Percentiles rank a stretch among this genome's conserved stretches.
Conservation (phyloP, 805 yeast genomes). For the Candida chauliodis region DNA sequence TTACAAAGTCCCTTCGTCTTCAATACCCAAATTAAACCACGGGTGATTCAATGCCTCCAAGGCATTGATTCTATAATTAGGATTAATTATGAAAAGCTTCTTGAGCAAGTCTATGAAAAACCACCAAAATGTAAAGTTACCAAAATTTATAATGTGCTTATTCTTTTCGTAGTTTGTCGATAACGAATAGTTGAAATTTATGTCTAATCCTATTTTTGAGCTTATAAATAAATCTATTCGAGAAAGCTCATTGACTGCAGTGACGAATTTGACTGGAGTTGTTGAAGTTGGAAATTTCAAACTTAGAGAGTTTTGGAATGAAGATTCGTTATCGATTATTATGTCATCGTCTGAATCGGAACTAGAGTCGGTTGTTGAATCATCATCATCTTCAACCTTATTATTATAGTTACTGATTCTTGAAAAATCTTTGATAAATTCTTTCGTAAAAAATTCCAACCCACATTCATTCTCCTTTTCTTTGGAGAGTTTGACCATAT, state of each 20-base stretch:
- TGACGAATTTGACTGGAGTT: constrained; percentile 37
- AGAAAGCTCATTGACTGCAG: constrained; percentile 37
- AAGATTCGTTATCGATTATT: constrained; percentile 28
- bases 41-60: constrained; percentile 43
- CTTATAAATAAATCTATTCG: constrained; percentile 45
- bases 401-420: not conserved
- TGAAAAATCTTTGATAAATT: constrained; percentile 7
- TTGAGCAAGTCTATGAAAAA: constrained; percentile 50
- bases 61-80: constrained; percentile 36
- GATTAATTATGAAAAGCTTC: constrained; percentile 37
- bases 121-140: constrained; percentile 79
- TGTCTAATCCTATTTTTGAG: constrained; percentile 36
- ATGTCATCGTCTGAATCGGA: constrained; percentile 22
- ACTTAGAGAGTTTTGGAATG: constrained; percentile 21
- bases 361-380: constrained; percentile 3
- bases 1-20: constrained; percentile 39
- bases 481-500: constrained; percentile 33
- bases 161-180: constrained; percentile 37
- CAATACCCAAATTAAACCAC: constrained; percentile 47
- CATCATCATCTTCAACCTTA: constrained; percentile 8
- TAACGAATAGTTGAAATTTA: constrained; percentile 36
- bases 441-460: constrained; percentile 32
- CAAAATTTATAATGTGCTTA: constrained; percentile 44
- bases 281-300: constrained; percentile 36
- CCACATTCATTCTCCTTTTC: constrained; percentile 40